A percentile compares a stretch with the other conserved stretches of the same genome.
Conservation (phyloP, 192 early-diverging fungal species). For the Linderina pennispora region DNA sequence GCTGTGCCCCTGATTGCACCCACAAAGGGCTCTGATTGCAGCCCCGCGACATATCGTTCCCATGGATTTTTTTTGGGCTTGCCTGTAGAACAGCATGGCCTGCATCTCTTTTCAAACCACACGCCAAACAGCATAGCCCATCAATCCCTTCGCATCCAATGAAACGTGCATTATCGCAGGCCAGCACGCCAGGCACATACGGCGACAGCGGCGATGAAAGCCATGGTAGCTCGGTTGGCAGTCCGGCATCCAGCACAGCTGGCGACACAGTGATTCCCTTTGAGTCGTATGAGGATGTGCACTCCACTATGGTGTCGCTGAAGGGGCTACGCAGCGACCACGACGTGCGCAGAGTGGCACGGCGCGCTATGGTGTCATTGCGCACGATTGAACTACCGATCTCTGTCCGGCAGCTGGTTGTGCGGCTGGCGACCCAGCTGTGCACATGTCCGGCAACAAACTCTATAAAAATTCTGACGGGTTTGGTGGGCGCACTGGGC, state of each 20-base stretch:
- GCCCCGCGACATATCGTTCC: too few relatives aligned
- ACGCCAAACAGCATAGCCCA: too few relatives aligned
- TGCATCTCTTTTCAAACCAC: too few relatives aligned
- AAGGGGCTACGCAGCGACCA: conserved; percentile 1
- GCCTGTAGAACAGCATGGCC: too few relatives aligned
- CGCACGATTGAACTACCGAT: not conserved
- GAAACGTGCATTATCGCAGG: too few relatives aligned
- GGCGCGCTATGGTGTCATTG: conserved; percentile 15
- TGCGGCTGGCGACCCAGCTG: conserved; percentile 16
- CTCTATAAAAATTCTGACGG: not conserved
- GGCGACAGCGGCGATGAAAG: too few relatives aligned
- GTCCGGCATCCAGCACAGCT: not conserved
- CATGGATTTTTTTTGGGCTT: too few relatives aligned
- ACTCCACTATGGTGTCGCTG: conserved; percentile 18
- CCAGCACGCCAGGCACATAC: too few relatives aligned
- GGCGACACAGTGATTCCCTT: not conserved
- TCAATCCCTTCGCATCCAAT: too few relatives aligned
- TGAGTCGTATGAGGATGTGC: conserved; percentile 25
- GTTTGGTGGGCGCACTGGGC: conserved; percentile 9
- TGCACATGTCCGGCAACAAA: conserved; percentile 35
- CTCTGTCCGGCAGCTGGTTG: conserved; percentile 27
- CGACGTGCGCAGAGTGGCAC: conserved; percentile 1
- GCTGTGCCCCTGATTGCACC: too few relatives aligned
- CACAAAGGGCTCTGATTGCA: too few relatives aligned
- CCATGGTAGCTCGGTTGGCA: too few relatives aligned